Evolutionary conservation across 2,329 filamentous ascomycete species (phyloP), one percentile per base, ranked within the genome.

Genomic region (Aspergillus glaucus): DNA sequence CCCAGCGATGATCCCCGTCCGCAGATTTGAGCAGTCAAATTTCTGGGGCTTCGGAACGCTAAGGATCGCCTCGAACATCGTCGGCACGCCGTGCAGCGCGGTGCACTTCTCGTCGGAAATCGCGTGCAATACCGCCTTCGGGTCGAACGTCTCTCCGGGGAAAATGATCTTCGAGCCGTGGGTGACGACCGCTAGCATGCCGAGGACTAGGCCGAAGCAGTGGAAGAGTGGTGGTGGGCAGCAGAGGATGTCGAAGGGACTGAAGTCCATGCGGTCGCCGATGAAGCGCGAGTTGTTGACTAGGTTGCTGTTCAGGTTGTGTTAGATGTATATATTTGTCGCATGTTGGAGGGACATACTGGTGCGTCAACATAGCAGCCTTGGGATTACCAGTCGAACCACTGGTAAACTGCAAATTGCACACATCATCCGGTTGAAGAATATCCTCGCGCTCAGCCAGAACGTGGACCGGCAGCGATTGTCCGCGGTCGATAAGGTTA

Each of bases 141-240:
- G 77, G 57, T 88, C 84, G 60, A 92, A 92, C 0, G 84, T 81
- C 59, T 89, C 85, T 54, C 80, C 79, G 0, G 88, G 87, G 60
- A 88, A 88, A 8, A 92, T 81, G 45, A 90, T 83, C 65, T 85
- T 87, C 36, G 80, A 81, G 43, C 87, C 87, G 63, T 91, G 86
- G 0, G 85, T 89, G 46, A 90, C 69, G 40, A 81, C 77, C 1
- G 86, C 83, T 48, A 91, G 77, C 41, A 91, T 75, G 7, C 87
- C 87, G 3, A 90, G 79, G 1, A 91, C 86, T 6, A 92, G 79
- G 1, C 87, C 87, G 62, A 92, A 92, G 72, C 87, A 92, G 72
- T 93, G 88, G 74, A 93, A 93, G 3, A 93, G 76, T 0, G 88
- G 88, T 0, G 88, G 87, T 3, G 87, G 87, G 64, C 88, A 93